Conservation (phyloP, 108 stramenopile genomes). For the Stephanodiscus minutulus region DNA sequence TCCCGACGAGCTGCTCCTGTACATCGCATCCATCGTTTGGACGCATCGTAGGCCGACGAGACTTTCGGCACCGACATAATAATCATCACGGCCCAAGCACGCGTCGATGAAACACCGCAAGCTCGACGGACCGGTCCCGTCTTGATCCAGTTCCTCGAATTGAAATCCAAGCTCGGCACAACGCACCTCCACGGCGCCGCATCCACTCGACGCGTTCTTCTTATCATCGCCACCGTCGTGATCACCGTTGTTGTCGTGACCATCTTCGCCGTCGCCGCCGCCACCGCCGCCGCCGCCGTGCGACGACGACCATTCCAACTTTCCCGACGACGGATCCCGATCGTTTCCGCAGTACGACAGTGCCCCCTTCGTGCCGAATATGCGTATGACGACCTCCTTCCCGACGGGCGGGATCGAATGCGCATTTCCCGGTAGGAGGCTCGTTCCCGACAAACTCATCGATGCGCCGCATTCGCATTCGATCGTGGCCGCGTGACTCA, state of each 20-base stretch:
- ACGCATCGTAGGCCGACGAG: conserved; percentile 57
- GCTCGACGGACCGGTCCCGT: conserved; percentile 64
- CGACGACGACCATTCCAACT: conserved; percentile 51
- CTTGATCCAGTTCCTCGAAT: conserved; percentile 66
- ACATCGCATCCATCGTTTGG: conserved; percentile 73
- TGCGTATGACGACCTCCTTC: conserved; percentile 58
- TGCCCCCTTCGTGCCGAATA: conserved; percentile 62
- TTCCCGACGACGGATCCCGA: conserved; percentile 57
- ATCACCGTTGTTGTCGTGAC: conserved; percentile 30
- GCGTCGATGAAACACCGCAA: conserved; percentile 59
- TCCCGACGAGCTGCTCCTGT: conserved; percentile 55
- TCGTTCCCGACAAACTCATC: conserved; percentile 61
- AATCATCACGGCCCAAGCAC: conserved; percentile 50
- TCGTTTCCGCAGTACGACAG: conserved; percentile 53
- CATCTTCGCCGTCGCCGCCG: too few species aligned
- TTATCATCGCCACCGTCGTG: not conserved
- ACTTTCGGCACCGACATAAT: conserved; percentile 55
- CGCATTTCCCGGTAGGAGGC: conserved; percentile 66
- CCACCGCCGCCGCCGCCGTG: too few species aligned
- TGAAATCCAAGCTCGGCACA: conserved; percentile 53
- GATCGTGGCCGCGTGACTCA: conserved; percentile 67
- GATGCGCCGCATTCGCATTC: conserved; percentile 52
- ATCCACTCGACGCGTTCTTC: not conserved
- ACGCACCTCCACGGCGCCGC: conserved; percentile 43
- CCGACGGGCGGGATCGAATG: conserved; percentile 67